phyloP scores from a whole-genome alignment of 495 filamentous ascomycete species.

The Aspergillus sclerotioniger region DNA sequence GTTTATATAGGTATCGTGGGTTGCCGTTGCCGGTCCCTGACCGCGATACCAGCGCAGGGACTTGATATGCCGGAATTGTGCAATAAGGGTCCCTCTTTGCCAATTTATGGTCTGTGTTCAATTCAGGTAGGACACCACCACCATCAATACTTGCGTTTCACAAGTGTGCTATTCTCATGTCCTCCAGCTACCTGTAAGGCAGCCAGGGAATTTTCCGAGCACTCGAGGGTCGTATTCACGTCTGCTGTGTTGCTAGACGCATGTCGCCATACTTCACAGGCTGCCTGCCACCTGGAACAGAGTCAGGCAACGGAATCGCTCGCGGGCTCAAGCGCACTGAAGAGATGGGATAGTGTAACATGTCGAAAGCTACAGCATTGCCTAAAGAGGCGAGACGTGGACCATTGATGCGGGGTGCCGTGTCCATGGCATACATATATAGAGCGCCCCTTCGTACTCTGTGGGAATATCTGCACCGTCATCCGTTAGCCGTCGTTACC shows the following conservation, averaged over 20 bases:
- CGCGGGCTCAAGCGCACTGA: neutral
- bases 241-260: neutral
- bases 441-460: neutral
- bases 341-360: constrained; percentile 2
- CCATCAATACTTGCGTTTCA: neutral
- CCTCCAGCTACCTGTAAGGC: neutral
- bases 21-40: neutral
- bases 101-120: too few species aligned
- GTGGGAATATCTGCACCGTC: neutral
- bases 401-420: neutral
- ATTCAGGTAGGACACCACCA: neutral
- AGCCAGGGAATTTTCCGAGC: constrained; percentile 1
- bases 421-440: constrained; percentile 1
- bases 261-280: neutral
- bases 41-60: neutral
- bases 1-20: neutral
- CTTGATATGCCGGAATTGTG: neutral
- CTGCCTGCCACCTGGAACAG: neutral
- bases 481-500: neutral
- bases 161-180: neutral
- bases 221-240: neutral
- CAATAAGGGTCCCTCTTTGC: neutral
- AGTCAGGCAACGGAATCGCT: neutral
- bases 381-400: neutral
- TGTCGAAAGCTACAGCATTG: neutral